A percentile compares a stretch with the other conserved stretches of the same genome.
Conservation (phyloP, 2,329 filamentous ascomycete species). For the Stachybotrys chlorohalonatus region DNA sequence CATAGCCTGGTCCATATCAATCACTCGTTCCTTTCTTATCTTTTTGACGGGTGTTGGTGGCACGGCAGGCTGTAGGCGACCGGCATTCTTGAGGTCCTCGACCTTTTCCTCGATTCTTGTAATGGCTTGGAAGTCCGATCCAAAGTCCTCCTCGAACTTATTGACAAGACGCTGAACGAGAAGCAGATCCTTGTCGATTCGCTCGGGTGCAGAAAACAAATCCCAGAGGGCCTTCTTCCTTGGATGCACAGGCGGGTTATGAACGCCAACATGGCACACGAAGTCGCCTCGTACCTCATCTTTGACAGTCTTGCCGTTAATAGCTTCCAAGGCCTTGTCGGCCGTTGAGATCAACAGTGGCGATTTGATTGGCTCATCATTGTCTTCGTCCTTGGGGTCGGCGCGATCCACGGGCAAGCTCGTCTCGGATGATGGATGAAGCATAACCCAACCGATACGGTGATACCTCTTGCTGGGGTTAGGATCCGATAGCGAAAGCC, state of each 20-base stretch:
- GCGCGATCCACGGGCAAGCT: constrained; percentile 56
- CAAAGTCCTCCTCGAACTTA: constrained; percentile 79
- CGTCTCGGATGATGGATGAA: constrained; percentile 69
- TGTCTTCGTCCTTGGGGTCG: constrained; percentile 64
- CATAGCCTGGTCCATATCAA: constrained; percentile 52
- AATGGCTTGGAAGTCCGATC: constrained; percentile 66
- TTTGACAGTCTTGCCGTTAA: constrained; percentile 96
- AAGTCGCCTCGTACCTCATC: constrained; percentile 93
- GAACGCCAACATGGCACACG: constrained; percentile 92
- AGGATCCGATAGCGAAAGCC: constrained; percentile 90
- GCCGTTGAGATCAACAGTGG: constrained; percentile 51
- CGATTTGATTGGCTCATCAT: constrained; percentile 47
- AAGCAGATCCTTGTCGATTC: constrained; percentile 81
- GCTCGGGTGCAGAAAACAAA: constrained; percentile 86
- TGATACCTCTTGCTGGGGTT: constrained; percentile 97
- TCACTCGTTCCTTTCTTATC: constrained; percentile 49
- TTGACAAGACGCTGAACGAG: constrained; percentile 73
- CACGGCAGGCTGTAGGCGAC: constrained; percentile 62
- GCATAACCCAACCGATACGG: constrained; percentile 96
- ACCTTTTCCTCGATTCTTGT: constrained; percentile 80
- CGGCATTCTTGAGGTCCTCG: constrained; percentile 67
- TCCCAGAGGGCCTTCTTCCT: constrained; percentile 97
- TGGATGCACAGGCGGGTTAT: constrained; percentile 77
- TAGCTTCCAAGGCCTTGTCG: constrained; percentile 82
- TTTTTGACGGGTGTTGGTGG: constrained; percentile 46